Evolutionary conservation across 441 rosid species (phyloP).

Genomic region (Sinapis alba): DNA sequence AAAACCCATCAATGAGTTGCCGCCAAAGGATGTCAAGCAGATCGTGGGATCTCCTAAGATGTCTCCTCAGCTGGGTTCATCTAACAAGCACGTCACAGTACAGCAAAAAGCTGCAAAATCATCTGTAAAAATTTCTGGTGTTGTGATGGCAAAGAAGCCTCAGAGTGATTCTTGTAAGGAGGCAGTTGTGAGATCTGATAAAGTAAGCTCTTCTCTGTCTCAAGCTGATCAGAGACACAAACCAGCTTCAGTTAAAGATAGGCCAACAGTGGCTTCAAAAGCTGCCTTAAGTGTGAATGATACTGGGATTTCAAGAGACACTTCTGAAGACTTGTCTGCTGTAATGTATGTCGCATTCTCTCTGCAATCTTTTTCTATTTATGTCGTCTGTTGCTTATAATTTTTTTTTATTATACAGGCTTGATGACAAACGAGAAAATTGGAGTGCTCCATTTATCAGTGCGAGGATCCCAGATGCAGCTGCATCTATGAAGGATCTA

Average conservation of each 20-base stretch:
- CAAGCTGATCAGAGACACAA: conserved; percentile 58
- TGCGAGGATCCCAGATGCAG: conserved; percentile 68
- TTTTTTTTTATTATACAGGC: conserved; percentile 40
- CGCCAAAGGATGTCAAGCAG: conserved; percentile 52
- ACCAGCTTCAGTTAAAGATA: conserved; percentile 58
- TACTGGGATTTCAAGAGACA: conserved; percentile 44
- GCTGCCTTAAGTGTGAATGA: conserved; percentile 45
- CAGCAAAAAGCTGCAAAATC: conserved; percentile 47
- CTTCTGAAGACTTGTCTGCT: conserved; percentile 48
- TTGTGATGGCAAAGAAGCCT: conserved; percentile 54
- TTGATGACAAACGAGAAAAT: conserved; percentile 58
- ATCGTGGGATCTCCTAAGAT: conserved; percentile 51
- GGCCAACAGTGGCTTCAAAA: conserved; percentile 59
- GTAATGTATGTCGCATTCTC: conserved; percentile 52
- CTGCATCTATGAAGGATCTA: conserved; percentile 82
- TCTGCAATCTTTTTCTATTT: conserved; percentile 19
- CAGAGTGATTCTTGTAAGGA: conserved; percentile 55
- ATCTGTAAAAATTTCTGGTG: conserved; percentile 45
- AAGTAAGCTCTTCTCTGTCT: conserved; percentile 52
- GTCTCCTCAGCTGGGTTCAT: conserved; percentile 53
- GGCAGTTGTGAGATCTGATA: conserved; percentile 43
- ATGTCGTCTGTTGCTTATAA: conserved; percentile 14
- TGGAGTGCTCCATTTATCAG: conserved; percentile 44
- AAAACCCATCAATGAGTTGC: conserved; percentile 50
- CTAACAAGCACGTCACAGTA: conserved; percentile 43